Base-by-base conservation (phyloP, 169 alveolate species). In the Plasmodium inui region DNA sequence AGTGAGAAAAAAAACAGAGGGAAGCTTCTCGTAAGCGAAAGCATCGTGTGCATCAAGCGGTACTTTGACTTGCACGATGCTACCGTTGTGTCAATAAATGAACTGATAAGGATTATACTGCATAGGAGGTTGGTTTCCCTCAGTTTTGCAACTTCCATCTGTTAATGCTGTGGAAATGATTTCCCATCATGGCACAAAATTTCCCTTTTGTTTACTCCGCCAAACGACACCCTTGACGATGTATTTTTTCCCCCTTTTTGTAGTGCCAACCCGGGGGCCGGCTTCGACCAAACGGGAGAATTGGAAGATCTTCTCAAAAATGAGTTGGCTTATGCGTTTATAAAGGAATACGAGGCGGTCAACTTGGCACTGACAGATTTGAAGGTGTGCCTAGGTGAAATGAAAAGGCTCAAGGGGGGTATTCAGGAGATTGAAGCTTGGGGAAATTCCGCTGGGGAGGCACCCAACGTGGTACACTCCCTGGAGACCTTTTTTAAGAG, bases 11-110 rank as follows among this genome's bases (percentile, higher is more conserved):
- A 57, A 39, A 88, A 44, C 17, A 44, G 50, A 39, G 89, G 28
- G 19, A 88, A 70, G 71, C 19, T 10, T 78, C 41, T 88, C 37
- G 72, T 78, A 55, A 88, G 81, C 22, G 94, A 88, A 37, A 34
- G 94, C 81, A 61, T 88, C 67, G 71, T 61, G 70, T 88, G 82
- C 71, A n/a, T 88, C 57, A 88, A 80, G 81, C 67, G 82, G 71
- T 88, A 88, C 81, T 88, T 88, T 39, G 72, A 37, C 71, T 61
- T 76, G 46, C 94, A 88, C 50, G 94, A 88, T 79, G 26, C 53
- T 37, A 88, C 89, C 44, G 82, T 37, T 78, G 32, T 57, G 28
- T 39, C 80, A 22, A 88, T 88, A 26, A 80, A 88, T 78, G 57
- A 88, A 19, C 94, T 88, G n/a, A 88, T 78, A 32, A 50, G 70